Evolutionary conservation across 768 basidiomycete genomes (phyloP).

Genomic region (Gymnopilus junonius): DNA sequence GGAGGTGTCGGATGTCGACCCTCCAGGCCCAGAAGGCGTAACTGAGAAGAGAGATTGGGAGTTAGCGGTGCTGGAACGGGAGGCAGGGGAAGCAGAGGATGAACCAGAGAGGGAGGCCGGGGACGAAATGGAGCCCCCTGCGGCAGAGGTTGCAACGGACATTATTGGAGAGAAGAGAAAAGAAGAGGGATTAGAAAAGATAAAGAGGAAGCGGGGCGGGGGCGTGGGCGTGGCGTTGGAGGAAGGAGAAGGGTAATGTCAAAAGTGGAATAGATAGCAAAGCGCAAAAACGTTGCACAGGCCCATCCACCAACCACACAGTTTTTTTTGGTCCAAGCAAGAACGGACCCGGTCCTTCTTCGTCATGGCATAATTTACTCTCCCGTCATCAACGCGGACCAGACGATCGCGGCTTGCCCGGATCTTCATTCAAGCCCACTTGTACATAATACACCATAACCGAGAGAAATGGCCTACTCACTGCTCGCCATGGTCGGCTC

Average conservation of each 20-base stretch:
- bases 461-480: background rate
- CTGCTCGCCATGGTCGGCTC: background rate
- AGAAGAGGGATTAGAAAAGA: background rate
- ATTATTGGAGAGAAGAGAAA: background rate
- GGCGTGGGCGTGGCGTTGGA: background rate
- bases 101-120: conserved; percentile 1
- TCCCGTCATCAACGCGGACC: background rate
- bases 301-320: background rate
- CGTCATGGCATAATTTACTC: background rate
- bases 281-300: background rate
- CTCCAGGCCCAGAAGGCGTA: background rate
- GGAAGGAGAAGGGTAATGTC: background rate
- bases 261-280: background rate
- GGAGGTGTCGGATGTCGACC: background rate
- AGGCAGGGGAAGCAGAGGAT: conserved; percentile 1
- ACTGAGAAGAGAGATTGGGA: background rate
- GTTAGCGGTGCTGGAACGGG: background rate
- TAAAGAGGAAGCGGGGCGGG: background rate
- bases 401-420: background rate
- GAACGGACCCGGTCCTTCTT: background rate
- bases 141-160: background rate
- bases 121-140: too few relatives aligned
- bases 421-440: background rate
- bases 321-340: background rate
- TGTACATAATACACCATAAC: background rate